phyloP scores from a whole-genome alignment of 108 stramenopile genomes.

The Stephanodiscus triporus region DNA sequence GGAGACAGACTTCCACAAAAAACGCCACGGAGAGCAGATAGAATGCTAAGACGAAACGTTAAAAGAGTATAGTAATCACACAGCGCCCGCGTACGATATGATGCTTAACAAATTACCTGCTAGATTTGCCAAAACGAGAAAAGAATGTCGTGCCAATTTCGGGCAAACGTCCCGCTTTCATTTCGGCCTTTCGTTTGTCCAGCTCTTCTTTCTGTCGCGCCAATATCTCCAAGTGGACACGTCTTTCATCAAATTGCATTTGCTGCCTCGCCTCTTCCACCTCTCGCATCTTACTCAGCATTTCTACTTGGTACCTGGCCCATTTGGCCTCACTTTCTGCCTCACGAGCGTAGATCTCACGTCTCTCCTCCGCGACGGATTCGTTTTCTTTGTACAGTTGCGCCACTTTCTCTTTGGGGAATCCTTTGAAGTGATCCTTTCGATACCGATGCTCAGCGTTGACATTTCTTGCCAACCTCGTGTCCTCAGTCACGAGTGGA shows the following conservation, averaged over 20 bases:
- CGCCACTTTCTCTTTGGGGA: constrained; percentile 23
- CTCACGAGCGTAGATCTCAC: constrained; percentile 1
- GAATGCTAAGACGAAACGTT: not conserved
- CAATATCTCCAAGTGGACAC: constrained; percentile 16
- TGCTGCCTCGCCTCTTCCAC: constrained; percentile 15
- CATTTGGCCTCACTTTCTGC: constrained; percentile 25
- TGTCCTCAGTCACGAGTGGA: constrained; percentile 37
- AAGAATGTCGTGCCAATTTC: constrained; percentile 39
- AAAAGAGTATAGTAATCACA: not conserved
- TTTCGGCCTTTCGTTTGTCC: constrained; percentile 23
- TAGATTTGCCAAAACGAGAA: constrained; percentile 22
- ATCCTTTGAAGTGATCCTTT: constrained; percentile 51
- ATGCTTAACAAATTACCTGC: constrained; percentile 17
- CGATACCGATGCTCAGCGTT: constrained; percentile 28
- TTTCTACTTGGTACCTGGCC: constrained; percentile 29
- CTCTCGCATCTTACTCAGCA: constrained; percentile 16
- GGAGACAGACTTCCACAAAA: constrained; percentile 16
- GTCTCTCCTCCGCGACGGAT: constrained; percentile 33
- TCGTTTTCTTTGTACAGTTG: constrained; percentile 44
- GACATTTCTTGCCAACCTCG: constrained; percentile 15
- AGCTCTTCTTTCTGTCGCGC: constrained; percentile 30
- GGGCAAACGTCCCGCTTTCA: constrained; percentile 13
- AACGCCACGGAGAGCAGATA: constrained; percentile 3
- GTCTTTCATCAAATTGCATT: constrained; percentile 20
- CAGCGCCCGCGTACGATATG: too few species aligned